phyloP scores from a whole-genome alignment of 1,284 basidiomycete species.

The Pisolithus thermaeus region DNA sequence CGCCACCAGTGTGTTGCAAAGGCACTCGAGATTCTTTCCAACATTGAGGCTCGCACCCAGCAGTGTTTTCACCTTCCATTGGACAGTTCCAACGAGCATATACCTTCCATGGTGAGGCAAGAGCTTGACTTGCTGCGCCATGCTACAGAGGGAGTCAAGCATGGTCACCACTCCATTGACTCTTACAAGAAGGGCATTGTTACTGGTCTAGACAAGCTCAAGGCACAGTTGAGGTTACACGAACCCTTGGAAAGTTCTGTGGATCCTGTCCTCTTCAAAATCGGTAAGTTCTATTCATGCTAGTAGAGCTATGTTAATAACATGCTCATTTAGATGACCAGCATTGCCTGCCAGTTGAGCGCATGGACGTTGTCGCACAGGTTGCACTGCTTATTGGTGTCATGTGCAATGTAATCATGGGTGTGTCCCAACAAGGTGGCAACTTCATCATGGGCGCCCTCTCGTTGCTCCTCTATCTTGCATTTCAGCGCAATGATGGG shows the following conservation, averaged over 20 bases:
- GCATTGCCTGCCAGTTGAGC: constrained; percentile 1
- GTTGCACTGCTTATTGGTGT: constrained; percentile 4
- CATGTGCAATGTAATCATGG: constrained; percentile 9
- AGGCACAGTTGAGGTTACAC: no score
- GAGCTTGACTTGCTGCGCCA: no score
- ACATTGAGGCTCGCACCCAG: neutral
- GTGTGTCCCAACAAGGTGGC: neutral
- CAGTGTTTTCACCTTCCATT: neutral
- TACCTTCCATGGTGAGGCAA: no score
- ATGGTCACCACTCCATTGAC: no score
- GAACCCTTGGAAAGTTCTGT: no score
- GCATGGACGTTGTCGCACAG: constrained; percentile 5
- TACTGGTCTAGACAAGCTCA: no score
- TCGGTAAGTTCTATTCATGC: no score
- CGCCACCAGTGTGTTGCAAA: neutral
- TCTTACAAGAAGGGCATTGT: no score
- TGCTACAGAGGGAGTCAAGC: no score
- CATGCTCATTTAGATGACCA: neutral
- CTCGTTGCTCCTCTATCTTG: constrained; percentile 8
- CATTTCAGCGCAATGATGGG: neutral
- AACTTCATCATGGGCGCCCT: constrained; percentile 9
- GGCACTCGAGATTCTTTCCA: constrained; percentile 1
- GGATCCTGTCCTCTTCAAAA: no score
- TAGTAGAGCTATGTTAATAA: no score
- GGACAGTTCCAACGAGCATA: neutral